These are phyloP conservation scores for Saccharomyces hybrid DNA, from an alignment of 1,139 yeast species.

Conservation along the genomic window DNA sequence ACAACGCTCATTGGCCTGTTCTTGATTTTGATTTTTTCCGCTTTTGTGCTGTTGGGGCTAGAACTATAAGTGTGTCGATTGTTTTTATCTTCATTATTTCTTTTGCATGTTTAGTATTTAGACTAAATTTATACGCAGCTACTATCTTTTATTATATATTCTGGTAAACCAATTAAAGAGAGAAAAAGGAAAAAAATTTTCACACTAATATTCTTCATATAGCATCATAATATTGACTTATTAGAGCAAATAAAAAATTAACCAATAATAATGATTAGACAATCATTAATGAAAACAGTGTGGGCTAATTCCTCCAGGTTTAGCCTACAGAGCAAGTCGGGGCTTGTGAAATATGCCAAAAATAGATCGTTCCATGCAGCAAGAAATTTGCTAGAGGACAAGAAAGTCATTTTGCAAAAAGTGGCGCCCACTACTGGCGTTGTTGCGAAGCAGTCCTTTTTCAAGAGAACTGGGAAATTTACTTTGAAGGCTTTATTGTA, in stretches of 20 bases:
- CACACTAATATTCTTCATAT: not conserved
- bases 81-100: not conserved
- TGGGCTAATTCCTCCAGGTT: not conserved
- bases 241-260: not conserved
- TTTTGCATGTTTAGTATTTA: not conserved
- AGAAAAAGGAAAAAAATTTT: not conserved
- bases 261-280: not conserved
- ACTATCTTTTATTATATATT: not conserved
- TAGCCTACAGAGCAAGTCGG: not conserved
- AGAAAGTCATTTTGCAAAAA: not conserved
- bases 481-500: constrained; percentile 34
- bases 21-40: not conserved
- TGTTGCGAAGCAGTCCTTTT: not conserved
- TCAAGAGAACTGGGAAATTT: constrained; percentile 16
- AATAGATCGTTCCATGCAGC: not conserved
- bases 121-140: not conserved
- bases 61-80: not conserved
- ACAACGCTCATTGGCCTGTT: not conserved
- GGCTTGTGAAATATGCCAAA: not conserved
- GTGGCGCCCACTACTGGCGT: not conserved
- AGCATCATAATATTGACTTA: not conserved
- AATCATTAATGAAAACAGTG: not conserved
- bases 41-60: not conserved
- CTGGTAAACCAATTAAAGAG: not conserved
- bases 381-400: not conserved